Evolutionary conservation across 108 stramenopile species (phyloP), one percentile per base, ranked within the genome.

Genomic region (Pseudonitzschia delicatissima): DNA sequence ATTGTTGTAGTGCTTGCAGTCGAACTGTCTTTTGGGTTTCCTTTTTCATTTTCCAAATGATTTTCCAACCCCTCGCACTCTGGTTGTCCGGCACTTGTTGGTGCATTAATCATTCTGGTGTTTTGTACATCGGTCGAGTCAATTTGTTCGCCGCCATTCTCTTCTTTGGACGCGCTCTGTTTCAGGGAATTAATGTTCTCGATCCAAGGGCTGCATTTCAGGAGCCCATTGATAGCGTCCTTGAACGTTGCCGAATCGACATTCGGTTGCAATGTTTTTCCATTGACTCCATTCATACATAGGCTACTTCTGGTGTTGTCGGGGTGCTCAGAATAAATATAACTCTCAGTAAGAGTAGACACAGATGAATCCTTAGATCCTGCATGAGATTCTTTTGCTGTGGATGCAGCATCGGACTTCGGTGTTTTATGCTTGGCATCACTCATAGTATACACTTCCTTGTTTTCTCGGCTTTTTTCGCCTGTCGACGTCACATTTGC

Each of bases 311-410:
- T 57, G 15, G 55, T 26, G 13, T 33, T 23, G 17, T 12, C 12
- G 11, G 32, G 15, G 15, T 58, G 4, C 32, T 20, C 35, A 34
- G 5, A 58, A 4, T 4, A 17, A 21, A 15, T 21, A 35, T 13
- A 28, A 37, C 60, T 61, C 20, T 42, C 15, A 18, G 60, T 61
- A n/a, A 61, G 13, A 9, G 60, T 61, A 28, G 60, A 61, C 11
- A 61, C 40, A 9, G 60, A 39, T 11, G 60, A 61, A 9, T 61
- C 60, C n/a, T 61, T 61, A 0, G 60, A 61, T 25, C 40, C 37
- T 12, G 40, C 37, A 27, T 26, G 36, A 26, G 60, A 61, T 2
- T 61, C 60, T 21, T 40, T 29, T 11, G 20, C 25, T 3, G 37
- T 39, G 18, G 36, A 37, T n/a, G 17, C 23, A 15, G n/a, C 60